A percentile compares a stretch with the other conserved stretches of the same genome.
These are phyloP conservation scores for Aspergillus sp. DNA, from an alignment of 2,329 filamentous ascomycete species.

Conservation along the genomic window DNA sequence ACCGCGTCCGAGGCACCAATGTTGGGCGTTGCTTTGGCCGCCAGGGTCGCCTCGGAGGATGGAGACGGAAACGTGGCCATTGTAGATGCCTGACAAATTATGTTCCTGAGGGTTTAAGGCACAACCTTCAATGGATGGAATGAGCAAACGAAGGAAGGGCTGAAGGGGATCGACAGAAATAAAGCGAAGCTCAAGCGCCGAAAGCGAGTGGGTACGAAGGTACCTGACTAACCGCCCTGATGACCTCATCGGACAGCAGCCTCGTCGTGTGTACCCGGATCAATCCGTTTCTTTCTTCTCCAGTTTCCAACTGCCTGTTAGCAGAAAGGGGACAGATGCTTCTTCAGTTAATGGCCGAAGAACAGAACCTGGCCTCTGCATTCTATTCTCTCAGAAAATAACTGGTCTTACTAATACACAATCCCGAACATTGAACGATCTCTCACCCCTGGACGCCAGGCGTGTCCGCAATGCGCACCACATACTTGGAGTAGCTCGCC, in stretches of 20 bases:
- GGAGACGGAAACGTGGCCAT: neutral
- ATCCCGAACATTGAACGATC: no score
- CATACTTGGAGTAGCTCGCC: slow-evolving; percentile 64
- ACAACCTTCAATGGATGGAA: neutral
- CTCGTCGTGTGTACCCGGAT: no score
- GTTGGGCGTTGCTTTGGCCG: slow-evolving; percentile 22
- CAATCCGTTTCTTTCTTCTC: no score
- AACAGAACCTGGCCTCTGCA: no score
- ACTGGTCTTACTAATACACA: no score
- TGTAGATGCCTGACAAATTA: neutral
- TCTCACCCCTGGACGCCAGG: neutral
- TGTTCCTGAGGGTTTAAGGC: neutral
- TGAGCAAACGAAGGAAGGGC: neutral
- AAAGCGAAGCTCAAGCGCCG: neutral
- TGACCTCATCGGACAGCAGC: neutral
- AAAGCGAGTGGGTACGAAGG: no score
- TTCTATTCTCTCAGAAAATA: no score
- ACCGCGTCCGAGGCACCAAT: slow-evolving; percentile 31
- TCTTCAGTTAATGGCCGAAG: no score
- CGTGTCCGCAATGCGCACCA: slow-evolving; percentile 57
- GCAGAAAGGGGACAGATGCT: no score
- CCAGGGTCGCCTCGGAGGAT: slow-evolving; percentile 2
- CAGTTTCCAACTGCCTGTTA: no score
- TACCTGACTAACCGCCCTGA: neutral
- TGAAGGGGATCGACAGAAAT: neutral